A percentile compares a stretch with the other conserved stretches of the same genome.
phyloP scores from a whole-genome alignment of 257 asterid genomes.

The Nicotiana sylvestris region DNA sequence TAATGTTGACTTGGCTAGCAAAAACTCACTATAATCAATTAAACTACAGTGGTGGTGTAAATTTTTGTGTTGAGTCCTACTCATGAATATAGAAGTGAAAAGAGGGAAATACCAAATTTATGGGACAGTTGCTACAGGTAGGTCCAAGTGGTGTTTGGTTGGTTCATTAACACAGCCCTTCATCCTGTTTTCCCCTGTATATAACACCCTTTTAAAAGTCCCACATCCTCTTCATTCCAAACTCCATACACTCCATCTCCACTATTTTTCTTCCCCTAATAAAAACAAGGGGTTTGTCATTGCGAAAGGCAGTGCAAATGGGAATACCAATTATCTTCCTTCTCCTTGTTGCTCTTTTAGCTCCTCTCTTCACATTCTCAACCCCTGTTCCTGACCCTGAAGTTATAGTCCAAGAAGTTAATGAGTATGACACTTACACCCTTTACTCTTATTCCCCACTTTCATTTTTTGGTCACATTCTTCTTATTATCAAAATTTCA shows the following conservation, averaged over 20 bases:
- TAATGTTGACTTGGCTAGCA: too few species aligned
- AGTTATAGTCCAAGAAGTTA: conserved; percentile 60
- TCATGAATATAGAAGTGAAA: not conserved
- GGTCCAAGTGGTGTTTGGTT: conserved; percentile 16
- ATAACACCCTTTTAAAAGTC: conserved; percentile 15
- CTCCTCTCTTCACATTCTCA: conserved; percentile 34
- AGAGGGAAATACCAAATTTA: not conserved
- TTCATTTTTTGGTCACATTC: not conserved
- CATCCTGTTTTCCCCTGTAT: conserved; percentile 18
- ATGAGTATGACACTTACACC: conserved; percentile 42
- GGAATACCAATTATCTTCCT: conserved; percentile 29
- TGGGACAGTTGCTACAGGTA: not conserved
- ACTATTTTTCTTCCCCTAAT: not conserved
- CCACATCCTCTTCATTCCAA: conserved; percentile 18
- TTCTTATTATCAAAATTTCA: not conserved
- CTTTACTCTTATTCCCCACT: not conserved
- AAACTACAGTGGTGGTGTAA: not conserved
- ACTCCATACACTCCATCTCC: conserved; percentile 4
- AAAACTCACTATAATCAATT: not conserved
- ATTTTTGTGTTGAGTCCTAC: not conserved
- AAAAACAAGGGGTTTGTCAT: not conserved
- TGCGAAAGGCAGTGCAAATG: conserved; percentile 12
- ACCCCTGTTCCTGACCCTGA: conserved; percentile 70
- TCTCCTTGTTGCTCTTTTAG: conserved; percentile 27
- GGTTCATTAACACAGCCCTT: conserved; percentile 15